Evolutionary conservation across 306 rosid species (phyloP).

Genomic region (Gynostemma pentaphyllum): DNA sequence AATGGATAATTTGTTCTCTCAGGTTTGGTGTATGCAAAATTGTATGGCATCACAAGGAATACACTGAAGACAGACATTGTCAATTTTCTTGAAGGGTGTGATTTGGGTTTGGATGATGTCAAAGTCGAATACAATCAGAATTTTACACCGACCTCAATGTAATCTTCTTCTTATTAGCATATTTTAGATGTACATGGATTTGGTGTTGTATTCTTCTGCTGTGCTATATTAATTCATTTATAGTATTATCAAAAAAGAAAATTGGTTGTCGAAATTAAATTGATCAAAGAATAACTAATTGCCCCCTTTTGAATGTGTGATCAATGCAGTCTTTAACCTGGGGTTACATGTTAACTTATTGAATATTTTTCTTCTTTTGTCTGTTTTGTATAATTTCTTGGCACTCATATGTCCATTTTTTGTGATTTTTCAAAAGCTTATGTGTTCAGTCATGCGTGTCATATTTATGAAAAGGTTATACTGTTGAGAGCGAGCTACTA

Average conservation of each 20-base stretch:
- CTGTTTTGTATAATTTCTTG: not conserved
- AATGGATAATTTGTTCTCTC: conserved; percentile 6
- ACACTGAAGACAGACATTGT: conserved; percentile 64
- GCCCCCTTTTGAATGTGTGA: not conserved
- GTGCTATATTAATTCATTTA: too few relatives aligned
- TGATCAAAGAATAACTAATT: not conserved
- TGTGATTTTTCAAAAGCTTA: not conserved
- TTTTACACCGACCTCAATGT: conserved; percentile 39
- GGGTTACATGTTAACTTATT: not conserved
- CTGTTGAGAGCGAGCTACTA: not conserved
- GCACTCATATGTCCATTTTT: not conserved
- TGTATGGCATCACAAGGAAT: conserved; percentile 25
- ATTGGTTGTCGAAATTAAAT: not conserved
- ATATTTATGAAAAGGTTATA: not conserved
- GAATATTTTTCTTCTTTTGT: not conserved
- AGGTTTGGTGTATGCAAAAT: conserved; percentile 46
- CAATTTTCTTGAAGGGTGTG: conserved; percentile 49
- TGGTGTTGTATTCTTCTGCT: not conserved
- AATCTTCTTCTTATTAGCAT: conserved; percentile 17
- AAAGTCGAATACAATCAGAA: conserved; percentile 45
- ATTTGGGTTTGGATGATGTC: conserved; percentile 59
- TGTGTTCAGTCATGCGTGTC: not conserved
- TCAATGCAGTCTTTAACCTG: not conserved
- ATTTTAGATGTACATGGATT: not conserved
- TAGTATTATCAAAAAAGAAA: not conserved